Evolutionary conservation across 805 yeast genomes (phyloP), one percentile per base, ranked within the genome.

Genomic region (Wickerhamiella spandovensis): DNA sequence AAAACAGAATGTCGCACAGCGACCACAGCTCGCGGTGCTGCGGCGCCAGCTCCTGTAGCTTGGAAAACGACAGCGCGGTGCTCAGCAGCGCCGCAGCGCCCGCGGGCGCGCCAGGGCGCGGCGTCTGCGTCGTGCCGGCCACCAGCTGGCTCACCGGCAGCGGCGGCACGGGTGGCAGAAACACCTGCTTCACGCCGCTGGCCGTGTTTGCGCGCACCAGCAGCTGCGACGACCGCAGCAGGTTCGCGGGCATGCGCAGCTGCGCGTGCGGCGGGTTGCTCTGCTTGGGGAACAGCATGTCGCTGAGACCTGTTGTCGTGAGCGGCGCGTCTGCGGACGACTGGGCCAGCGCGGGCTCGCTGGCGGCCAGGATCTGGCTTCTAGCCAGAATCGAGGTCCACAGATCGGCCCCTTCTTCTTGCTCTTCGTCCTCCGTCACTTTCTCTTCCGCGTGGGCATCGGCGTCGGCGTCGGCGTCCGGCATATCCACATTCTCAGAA

Each of bases 1-100:
- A 85, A 64, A 83, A 83, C 43, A 88, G 67, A 20, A 78, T 72
- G 0, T 84, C 75, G 1, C 82, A 75, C 43, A 84, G 66, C n/a
- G 70, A 68, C 77, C 87, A 75, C 37, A 68, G 49, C 20, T 35
- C 39, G 17, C 20, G 3, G 15, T 62, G 55, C 45, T 12, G 39
- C 2, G 49, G 30, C 17, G 42, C 51, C 42, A 51, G 35, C 17
- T 47, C 50, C 10, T 54, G 53, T 54, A 17, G 52, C 54, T 28
- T 17, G 37, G 9, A 3, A 32, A 20, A 35, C 30, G 7, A 17
- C 21, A n/a, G 43, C 5, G n/a, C 48, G 38, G 49, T 47, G 39
- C 17, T 50, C 22, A 18, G 49, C 45, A 1, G 46, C 8, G 17
- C 50, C 32, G 18, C 51, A 48, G n/a, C 46, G 7, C 57, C 59